Conservation (phyloP, 352 stramenopile genomes). For the Phytopythium aichiense region DNA sequence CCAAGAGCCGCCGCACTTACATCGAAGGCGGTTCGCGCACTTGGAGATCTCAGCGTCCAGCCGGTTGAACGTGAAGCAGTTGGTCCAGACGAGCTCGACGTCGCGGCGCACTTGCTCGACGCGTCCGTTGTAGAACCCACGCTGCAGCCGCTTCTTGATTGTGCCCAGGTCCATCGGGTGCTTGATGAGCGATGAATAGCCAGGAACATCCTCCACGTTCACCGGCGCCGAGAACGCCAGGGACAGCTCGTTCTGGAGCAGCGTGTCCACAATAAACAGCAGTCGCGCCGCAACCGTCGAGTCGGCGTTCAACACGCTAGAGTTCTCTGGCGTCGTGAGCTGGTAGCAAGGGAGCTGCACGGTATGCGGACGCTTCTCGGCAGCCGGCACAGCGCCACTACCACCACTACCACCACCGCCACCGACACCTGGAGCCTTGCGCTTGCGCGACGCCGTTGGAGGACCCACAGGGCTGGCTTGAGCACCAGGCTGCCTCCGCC, state of each 20-base stretch:
- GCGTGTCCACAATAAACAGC: slow-evolving; percentile 50
- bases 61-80: slow-evolving; percentile 84
- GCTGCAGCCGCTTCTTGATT: slow-evolving; percentile 69
- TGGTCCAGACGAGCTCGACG: slow-evolving; percentile 77
- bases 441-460: slow-evolving; percentile 39
- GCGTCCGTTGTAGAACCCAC: slow-evolving; percentile 56
- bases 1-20: slow-evolving; percentile 31
- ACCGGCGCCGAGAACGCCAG: slow-evolving; percentile 67
- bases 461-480: slow-evolving; percentile 13
- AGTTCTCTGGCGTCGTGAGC: slow-evolving; percentile 29
- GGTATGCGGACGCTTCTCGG: slow-evolving; percentile 19
- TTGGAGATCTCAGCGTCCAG: slow-evolving; percentile 78
- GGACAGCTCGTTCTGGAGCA: slow-evolving; percentile 67
- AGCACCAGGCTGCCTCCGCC: slow-evolving; percentile 38
- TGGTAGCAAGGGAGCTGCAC: slow-evolving; percentile 62
- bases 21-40: slow-evolving; percentile 69
- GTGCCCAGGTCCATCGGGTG: slow-evolving; percentile 92
- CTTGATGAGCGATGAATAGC: slow-evolving; percentile 67
- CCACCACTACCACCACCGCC: background rate
- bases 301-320: slow-evolving; percentile 30
- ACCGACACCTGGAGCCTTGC: slow-evolving; percentile 17
- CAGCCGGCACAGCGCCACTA: background rate
- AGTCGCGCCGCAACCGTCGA: slow-evolving; percentile 48
- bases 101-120: slow-evolving; percentile 56
- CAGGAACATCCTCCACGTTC: slow-evolving; percentile 58